These are phyloP conservation scores for Escovopsis sp. DNA, from an alignment of 2,329 filamentous ascomycete genomes.

Conservation along the genomic window DNA sequence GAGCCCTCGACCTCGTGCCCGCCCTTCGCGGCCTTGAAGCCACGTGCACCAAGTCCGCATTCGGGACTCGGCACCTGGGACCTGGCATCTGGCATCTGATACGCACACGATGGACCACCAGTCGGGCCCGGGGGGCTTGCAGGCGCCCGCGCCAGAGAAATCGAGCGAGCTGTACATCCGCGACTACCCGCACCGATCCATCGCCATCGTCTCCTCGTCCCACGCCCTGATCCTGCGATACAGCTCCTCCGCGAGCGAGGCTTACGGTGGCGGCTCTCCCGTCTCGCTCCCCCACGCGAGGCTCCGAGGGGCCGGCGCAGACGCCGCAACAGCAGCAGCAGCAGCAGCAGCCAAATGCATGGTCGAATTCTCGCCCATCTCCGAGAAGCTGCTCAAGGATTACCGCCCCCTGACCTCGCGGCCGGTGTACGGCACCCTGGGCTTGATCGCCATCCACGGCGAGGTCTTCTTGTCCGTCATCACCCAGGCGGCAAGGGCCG, in stretches of 20 bases:
- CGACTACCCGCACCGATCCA: conserved; percentile 74
- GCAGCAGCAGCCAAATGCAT: conserved; percentile 56
- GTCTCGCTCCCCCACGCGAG: conserved; percentile 35
- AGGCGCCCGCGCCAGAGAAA: conserved; percentile 37
- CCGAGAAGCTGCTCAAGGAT: conserved; percentile 53
- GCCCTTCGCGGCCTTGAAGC: conserved; percentile 1
- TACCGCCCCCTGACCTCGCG: conserved; percentile 63
- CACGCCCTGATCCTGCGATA: conserved; percentile 78
- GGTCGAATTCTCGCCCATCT: conserved; percentile 64
- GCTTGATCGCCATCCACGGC: conserved; percentile 66
- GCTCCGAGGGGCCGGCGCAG: conserved; percentile 26
- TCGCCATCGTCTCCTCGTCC: conserved; percentile 66
- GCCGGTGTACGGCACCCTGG: conserved; percentile 72
- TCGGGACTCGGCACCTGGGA: too few species aligned
- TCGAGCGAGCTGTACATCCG: conserved; percentile 70
- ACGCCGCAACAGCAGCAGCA: too few species aligned
- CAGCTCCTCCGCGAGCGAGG: conserved; percentile 49
- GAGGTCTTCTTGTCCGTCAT: conserved; percentile 90
- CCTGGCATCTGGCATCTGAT: too few species aligned
- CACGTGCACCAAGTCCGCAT: too few species aligned
- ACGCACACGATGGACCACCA: conserved; percentile 35
- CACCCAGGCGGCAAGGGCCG: conserved; percentile 62
- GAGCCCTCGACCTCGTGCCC: neutral
- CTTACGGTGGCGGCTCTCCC: conserved; percentile 42
- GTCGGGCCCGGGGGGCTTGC: conserved; percentile 28